These are phyloP conservation scores for Candida lessepsii DNA, from an alignment of 805 yeast genomes.

Conservation along the genomic window DNA sequence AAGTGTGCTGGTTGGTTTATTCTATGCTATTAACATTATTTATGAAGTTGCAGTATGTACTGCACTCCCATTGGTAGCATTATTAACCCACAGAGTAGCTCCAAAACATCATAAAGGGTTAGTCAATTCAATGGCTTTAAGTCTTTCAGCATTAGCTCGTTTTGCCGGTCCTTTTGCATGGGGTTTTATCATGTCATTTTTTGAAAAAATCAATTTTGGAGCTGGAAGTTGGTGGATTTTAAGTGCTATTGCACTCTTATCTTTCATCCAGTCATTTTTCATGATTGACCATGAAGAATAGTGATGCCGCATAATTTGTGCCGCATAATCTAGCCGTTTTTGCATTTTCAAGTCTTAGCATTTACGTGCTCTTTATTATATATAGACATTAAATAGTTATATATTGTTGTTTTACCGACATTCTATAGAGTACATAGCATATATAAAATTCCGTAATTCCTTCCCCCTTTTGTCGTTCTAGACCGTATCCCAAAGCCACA, in stretches of 20 bases:
- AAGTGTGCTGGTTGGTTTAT: constrained; percentile 17
- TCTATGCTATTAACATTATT: constrained; percentile 25
- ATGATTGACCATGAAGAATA: constrained; percentile 12
- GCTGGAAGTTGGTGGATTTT: constrained; percentile 26
- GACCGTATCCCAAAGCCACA: too few relatives aligned
- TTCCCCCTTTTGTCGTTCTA: too few relatives aligned
- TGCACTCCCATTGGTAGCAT: constrained; percentile 50
- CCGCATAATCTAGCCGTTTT: too few relatives aligned
- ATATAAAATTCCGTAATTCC: too few relatives aligned
- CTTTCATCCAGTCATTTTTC: constrained; percentile 18
- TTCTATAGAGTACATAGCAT: too few relatives aligned
- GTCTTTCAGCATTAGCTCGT: constrained; percentile 52
- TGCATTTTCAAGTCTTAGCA: too few relatives aligned
- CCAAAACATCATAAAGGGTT: constrained; percentile 53
- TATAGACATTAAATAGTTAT: too few relatives aligned
- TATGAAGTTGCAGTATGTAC: constrained; percentile 41
- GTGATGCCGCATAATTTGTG: not conserved
- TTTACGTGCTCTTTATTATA: too few relatives aligned
- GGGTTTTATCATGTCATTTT: constrained; percentile 42
- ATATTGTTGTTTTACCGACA: too few relatives aligned
- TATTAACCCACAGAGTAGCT: constrained; percentile 53
- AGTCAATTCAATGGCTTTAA: constrained; percentile 55
- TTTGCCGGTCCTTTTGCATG: constrained; percentile 55
- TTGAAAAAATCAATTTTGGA: constrained; percentile 21
- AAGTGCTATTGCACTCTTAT: constrained; percentile 19